Evolutionary conservation across 1,284 basidiomycete species (phyloP), one percentile per base, ranked within the genome.

Genomic region (Cutaneotrichosporon cyanovorans): DNA sequence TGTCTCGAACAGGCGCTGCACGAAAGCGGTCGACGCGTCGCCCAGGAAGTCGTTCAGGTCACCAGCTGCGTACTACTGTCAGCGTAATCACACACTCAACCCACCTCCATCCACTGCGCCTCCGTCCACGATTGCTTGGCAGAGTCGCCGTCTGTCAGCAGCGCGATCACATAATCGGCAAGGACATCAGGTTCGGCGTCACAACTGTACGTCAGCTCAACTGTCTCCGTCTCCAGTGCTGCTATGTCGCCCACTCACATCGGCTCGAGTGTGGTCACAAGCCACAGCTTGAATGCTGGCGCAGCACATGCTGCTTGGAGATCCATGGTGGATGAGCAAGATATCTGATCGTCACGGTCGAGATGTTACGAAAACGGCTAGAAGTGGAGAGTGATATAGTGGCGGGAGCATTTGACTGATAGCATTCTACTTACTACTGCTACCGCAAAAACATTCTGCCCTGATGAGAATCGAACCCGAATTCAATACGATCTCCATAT

Each of bases 101-200:
- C 42, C 28, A 67, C 85, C 53, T 81, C 80, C 57, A 84, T 78
- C 76, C 95, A 82, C 56, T 92, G 85, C n/a, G 71, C 67, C 63
- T 91, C 87, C 5, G 84, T 77, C 42, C 10, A 68, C 52, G n/a
- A 49, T 11, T 82, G 82, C 71, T 89, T 28, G 2, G 35, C 35
- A 12, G 23, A n/a, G 28, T 44, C 42, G 3, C 16, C 87, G 69
- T 93, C 88, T 66, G 90, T 90, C 48, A 96, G 75, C 43, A 97
- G 75, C n/a, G 92, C 92, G 40, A 95, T 79, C 58, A 96, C 85
- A 67, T 96, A 97, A 67, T 96, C 90, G 12, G 88, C 84, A 42
- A 97, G 80, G 18, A 92, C 89, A 28, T 84, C 83, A 20, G 92
- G 91, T 68, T 96, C 92, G 44, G 92, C 92, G 69, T 97, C 92